phyloP scores from a whole-genome alignment of 768 basidiomycete genomes.

The Albatrellus ellisii region DNA sequence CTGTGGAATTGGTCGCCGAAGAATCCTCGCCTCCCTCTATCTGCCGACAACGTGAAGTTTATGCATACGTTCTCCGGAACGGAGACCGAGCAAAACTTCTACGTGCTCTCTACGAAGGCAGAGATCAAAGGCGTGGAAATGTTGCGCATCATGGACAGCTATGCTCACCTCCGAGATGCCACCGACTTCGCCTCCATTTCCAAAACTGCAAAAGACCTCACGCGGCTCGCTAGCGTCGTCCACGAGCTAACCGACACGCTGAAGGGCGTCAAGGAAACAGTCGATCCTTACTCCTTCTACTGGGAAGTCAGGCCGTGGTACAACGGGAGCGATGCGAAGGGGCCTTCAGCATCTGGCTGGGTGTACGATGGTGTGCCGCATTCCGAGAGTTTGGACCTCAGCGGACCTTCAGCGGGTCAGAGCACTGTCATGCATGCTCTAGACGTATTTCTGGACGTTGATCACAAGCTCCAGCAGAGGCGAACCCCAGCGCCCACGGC shows the following conservation, averaged over 20 bases:
- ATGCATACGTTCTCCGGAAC: constrained; percentile 72
- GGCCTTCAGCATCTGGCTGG: constrained; percentile 41
- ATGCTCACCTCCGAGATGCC: constrained; percentile 59
- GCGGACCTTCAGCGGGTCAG: constrained; percentile 91
- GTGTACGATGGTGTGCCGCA: constrained; percentile 66
- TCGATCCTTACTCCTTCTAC: constrained; percentile 84
- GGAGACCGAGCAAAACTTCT: constrained; percentile 78
- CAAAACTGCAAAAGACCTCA: constrained; percentile 62
- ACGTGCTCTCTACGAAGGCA: constrained; percentile 67
- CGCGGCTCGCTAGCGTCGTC: constrained; percentile 52
- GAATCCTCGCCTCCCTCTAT: constrained; percentile 42
- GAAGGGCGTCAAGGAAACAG: constrained; percentile 48
- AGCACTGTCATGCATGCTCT: constrained; percentile 82
- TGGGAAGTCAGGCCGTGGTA: constrained; percentile 89
- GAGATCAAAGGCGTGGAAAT: constrained; percentile 84
- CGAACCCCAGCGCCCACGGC: constrained; percentile 56
- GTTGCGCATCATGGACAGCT: constrained; percentile 79
- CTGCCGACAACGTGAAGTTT: constrained; percentile 63
- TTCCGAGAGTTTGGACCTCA: constrained; percentile 46
- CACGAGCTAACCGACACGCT: constrained; percentile 64
- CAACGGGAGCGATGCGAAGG: constrained; percentile 55
- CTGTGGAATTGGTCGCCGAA: constrained; percentile 79
- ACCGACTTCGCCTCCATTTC: constrained; percentile 48
- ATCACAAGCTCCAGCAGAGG: constrained; percentile 68
- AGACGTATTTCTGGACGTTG: constrained; percentile 79